Base-by-base conservation (phyloP, 768 basidiomycete species). In the Collybiopsis confluens region DNA sequence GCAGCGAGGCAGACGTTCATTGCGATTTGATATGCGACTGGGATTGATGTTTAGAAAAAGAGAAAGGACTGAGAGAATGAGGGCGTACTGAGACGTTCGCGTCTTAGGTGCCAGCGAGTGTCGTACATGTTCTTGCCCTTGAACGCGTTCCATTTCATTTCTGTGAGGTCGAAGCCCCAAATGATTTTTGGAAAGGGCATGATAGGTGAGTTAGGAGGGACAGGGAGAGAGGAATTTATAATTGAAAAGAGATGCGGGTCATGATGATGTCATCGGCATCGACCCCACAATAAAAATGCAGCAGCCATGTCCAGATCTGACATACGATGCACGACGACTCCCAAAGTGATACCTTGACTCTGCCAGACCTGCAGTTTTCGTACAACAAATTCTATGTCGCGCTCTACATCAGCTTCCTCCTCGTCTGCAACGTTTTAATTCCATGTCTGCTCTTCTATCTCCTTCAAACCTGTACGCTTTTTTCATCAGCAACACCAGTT, bases 101-200 rank as follows among this genome's bases (percentile, higher is more conserved):
- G 57, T 16, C 70, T 56, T 24, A 72, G 60, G 54, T 68, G 61
- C 68, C 67, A 71, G 23, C 59, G 53, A 35, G 52, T 54, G 41
- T 69, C 66, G 43, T 70, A 66, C 69, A 71, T 70, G 35, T 64
- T 58, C 33, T 56, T 56, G 38, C 56, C 54, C n/a, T 59, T 43
- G 54, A 72, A 69, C 2, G 70, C 67, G 37, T 56, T 55, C 68
- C 66, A 69, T 26, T 58, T 60, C 65, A 71, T 70, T 47, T 68
- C 62, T 0, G 68, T 68, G 5, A 73, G 61, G 44, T 70, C 62
- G 48, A 73, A 71, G 9, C 70, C 69, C 66, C 66, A 69, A 15
- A 70, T 70, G 13, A 16, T 53, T 21, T 16, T 53, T 28, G 37
- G 40, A 43, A 51, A 51, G 18, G 37, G 37, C 50, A 51, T 51